Conservation (phyloP, 1,284 basidiomycete genomes). For the Ceratobasidium sp. region DNA sequence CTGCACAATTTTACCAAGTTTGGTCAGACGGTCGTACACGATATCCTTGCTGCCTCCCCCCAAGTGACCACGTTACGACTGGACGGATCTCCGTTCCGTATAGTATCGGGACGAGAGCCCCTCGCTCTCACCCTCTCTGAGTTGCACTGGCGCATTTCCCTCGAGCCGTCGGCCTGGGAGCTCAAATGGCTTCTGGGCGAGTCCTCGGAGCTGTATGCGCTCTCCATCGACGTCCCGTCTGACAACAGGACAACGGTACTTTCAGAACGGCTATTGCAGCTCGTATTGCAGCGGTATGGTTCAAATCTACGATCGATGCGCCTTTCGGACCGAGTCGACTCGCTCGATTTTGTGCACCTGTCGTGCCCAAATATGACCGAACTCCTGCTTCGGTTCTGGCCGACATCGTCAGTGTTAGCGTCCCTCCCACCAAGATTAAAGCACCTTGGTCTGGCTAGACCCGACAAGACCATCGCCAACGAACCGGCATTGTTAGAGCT, state of each 20-base stretch:
- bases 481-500: conserved; percentile 23
- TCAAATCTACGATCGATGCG: conserved; percentile 20
- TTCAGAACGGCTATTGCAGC: conserved; percentile 9
- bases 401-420: not conserved
- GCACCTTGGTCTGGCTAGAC: conserved; percentile 26
- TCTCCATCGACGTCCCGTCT: conserved; percentile 14
- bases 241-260: conserved; percentile 2
- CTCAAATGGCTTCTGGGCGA: conserved; percentile 35
- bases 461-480: conserved; percentile 28
- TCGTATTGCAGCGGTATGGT: conserved; percentile 20
- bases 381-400: conserved; percentile 30
- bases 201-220: conserved; percentile 1
- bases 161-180: conserved; percentile 24
- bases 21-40: conserved; percentile 22
- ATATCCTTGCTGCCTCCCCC: conserved; percentile 13
- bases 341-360: conserved; percentile 14
- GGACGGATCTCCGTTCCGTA: conserved; percentile 20
- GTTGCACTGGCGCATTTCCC: conserved; percentile 28
- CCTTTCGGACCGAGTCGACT: conserved; percentile 28
- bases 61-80: conserved; percentile 30
- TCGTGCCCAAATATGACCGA: conserved; percentile 20
- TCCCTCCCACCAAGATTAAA: conserved; percentile 9
- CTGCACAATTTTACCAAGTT: conserved; percentile 27
- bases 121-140: conserved; percentile 17
- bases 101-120: conserved; percentile 16